Percentiles rank a stretch among this genome's conserved stretches.
These are phyloP conservation scores for Fragaria ananassa DNA, from an alignment of 306 rosid species.

Conservation along the genomic window DNA sequence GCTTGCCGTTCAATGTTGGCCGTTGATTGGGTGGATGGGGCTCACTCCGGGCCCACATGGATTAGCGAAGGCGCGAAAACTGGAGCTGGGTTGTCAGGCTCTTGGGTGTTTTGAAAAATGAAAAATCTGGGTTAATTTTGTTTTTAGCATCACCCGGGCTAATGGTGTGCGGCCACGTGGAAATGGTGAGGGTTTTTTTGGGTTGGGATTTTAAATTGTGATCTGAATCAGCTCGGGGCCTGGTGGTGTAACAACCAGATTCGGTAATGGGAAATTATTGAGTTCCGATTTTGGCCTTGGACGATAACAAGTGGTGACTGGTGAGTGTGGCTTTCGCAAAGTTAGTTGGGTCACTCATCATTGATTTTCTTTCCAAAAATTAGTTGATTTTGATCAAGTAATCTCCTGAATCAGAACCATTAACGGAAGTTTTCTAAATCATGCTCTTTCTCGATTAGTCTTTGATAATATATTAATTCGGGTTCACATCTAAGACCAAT, in stretches of 20 bases:
- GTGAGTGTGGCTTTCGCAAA: neutral
- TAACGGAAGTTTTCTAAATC: neutral
- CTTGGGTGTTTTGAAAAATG: neutral
- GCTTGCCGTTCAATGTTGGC: accelerated
- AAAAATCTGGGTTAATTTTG: neutral
- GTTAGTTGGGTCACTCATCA: neutral
- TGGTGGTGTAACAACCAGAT: neutral
- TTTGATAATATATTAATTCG: too few species aligned
- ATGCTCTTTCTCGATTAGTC: too few species aligned
- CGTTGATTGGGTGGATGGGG: neutral
- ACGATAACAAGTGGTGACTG: neutral
- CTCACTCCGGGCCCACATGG: neutral
- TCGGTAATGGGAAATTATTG: neutral
- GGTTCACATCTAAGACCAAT: too few species aligned
- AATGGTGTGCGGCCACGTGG: neutral
- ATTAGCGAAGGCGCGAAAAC: neutral
- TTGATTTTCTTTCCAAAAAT: neutral
- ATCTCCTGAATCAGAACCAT: neutral
- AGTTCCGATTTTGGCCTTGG: neutral
- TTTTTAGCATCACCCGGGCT: neutral
- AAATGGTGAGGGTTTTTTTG: too few species aligned
- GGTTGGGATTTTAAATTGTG: neutral
- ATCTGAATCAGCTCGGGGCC: neutral
- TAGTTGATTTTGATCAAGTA: neutral
- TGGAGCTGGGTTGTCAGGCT: neutral